These are phyloP conservation scores for Phytophthora nicotianae DNA, from an alignment of 352 stramenopile species.

Conservation along the genomic window DNA sequence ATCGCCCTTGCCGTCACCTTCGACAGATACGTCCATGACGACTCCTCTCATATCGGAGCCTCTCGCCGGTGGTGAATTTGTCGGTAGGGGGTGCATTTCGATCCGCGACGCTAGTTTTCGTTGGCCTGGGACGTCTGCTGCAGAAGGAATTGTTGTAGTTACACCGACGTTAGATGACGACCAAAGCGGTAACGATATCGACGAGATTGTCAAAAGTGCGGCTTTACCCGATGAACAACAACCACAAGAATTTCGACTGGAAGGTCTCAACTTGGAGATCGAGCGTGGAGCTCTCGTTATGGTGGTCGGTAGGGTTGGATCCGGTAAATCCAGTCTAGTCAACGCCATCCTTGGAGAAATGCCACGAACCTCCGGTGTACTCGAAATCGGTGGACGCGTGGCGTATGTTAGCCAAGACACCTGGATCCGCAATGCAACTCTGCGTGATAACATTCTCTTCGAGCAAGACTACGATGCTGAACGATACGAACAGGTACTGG, in stretches of 20 bases:
- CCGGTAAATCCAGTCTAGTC: conserved; percentile 58
- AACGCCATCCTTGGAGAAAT: conserved; percentile 58
- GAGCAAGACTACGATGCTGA: conserved; percentile 7
- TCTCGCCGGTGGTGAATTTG: not conserved
- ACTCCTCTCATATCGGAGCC: not conserved
- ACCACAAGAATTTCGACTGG: conserved; percentile 24
- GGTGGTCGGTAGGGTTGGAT: conserved; percentile 51
- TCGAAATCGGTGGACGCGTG: conserved; percentile 34
- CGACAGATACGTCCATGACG: not conserved
- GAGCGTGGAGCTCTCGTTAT: conserved; percentile 57
- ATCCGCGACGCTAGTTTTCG: not conserved
- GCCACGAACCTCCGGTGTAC: conserved; percentile 18
- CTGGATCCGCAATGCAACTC: conserved; percentile 91
- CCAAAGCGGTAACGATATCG: not conserved
- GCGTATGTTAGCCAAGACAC: conserved; percentile 90
- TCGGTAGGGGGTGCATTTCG: not conserved
- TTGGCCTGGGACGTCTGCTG: not conserved
- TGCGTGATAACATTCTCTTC: conserved; percentile 93
- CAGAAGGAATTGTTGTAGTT: not conserved
- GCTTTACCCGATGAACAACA: not conserved
- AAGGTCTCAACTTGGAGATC: conserved; percentile 60
- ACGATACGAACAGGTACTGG: conserved; percentile 43
- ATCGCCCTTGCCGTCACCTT: not conserved
- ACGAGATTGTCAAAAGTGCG: not conserved
- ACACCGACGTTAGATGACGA: not conserved